Conservation (phyloP, 257 asterid species). For the Solanum pimpinellifolium region DNA sequence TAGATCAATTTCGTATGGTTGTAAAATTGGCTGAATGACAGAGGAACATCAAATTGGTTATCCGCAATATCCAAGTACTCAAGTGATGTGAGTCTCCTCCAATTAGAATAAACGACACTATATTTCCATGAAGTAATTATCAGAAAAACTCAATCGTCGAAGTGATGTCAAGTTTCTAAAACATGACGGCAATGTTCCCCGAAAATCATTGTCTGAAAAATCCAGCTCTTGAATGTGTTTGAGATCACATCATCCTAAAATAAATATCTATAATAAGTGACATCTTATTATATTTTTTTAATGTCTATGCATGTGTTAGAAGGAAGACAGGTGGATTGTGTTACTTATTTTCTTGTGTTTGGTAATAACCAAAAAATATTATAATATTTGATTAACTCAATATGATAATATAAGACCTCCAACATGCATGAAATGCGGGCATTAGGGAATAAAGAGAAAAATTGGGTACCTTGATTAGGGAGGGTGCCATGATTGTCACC, state of each 20-base stretch:
- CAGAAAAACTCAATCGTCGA: neutral
- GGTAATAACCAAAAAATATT: too few species aligned
- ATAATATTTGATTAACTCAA: too few species aligned
- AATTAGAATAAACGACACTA: neutral
- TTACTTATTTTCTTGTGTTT: too few species aligned
- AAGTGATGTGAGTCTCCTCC: neutral
- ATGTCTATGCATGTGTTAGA: too few species aligned
- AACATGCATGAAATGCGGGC: too few species aligned
- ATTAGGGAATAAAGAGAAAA: too few species aligned
- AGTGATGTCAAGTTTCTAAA: slow-evolving; percentile 1
- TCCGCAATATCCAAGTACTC: neutral
- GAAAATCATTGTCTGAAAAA: neutral
- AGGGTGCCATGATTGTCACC: too few species aligned
- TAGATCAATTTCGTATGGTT: neutral
- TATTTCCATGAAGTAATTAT: neutral
- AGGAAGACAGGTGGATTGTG: too few species aligned
- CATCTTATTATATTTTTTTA: too few species aligned
- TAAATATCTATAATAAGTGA: too few species aligned
- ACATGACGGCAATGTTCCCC: neutral
- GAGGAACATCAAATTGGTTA: neutral
- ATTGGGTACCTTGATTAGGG: too few species aligned
- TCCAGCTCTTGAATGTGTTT: neutral
- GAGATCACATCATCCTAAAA: neutral
- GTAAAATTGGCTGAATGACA: neutral
- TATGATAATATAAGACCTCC: too few species aligned